phyloP scores from a whole-genome alignment of 2,329 filamentous ascomycete genomes.

The Pestalotiopsis sp. region DNA sequence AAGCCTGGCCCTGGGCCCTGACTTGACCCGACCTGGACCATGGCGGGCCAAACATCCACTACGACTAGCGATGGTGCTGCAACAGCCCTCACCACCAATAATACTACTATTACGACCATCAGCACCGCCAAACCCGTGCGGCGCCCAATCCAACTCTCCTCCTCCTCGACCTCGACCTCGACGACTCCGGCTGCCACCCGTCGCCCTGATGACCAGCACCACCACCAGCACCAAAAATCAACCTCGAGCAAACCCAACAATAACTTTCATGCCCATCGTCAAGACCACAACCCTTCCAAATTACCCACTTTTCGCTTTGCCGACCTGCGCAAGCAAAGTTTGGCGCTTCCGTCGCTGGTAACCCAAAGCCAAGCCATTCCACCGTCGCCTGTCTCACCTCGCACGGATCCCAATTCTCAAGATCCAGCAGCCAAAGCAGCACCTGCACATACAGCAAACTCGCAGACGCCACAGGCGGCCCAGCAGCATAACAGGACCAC shows the following conservation, averaged over 20 bases:
- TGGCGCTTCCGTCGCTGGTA: slow-evolving; percentile 36
- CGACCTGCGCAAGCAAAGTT: slow-evolving; percentile 45
- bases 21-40: not conserved
- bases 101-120: not conserved
- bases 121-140: not conserved
- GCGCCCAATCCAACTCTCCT: not conserved
- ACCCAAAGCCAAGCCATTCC: slow-evolving; percentile 33
- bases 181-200: not conserved
- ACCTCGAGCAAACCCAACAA: slow-evolving; percentile 19
- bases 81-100: not conserved
- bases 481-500: slow-evolving; percentile 22
- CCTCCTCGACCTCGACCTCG: not conserved
- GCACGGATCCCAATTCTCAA: slow-evolving; percentile 24
- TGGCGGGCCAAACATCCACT: not conserved
- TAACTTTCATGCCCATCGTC: slow-evolving; percentile 49
- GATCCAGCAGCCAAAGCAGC: slow-evolving; percentile 19
- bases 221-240: slow-evolving; percentile 15
- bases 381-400: slow-evolving; percentile 43
- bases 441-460: slow-evolving; percentile 19
- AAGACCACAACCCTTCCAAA: slow-evolving; percentile 58
- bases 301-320: slow-evolving; percentile 57
- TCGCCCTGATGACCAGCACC: slow-evolving; percentile 10
- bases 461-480: not conserved
- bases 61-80: not conserved
- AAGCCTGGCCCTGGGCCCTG: not conserved